A percentile compares a stretch with the other conserved stretches of the same genome.
phyloP scores from a whole-genome alignment of 306 rosid species.

The Neltuma alba region DNA sequence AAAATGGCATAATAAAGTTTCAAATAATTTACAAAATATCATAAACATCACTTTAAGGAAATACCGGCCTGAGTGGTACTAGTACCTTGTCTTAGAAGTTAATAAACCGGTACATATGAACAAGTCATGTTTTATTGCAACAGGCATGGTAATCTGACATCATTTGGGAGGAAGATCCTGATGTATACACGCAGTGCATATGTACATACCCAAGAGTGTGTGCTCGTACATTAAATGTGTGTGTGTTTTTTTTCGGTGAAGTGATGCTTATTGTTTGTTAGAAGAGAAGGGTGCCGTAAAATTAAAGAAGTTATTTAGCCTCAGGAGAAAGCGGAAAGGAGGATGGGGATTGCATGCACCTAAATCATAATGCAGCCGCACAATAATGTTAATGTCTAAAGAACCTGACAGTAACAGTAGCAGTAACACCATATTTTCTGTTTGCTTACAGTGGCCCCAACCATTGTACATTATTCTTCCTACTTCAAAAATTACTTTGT shows the following conservation, averaged over 20 bases:
- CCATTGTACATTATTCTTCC: no score
- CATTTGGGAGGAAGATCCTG: background rate
- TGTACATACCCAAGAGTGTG: no score
- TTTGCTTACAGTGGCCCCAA: no score
- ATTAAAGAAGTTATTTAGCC: background rate
- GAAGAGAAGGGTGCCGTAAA: background rate
- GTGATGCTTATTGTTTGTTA: no score
- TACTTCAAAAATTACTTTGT: no score
- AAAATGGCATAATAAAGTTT: background rate
- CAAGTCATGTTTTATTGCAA: background rate
- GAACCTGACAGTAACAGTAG: no score
- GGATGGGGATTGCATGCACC: background rate
- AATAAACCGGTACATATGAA: background rate
- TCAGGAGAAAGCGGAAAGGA: background rate
- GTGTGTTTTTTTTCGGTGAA: no score
- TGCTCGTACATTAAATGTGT: no score
- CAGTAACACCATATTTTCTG: no score
- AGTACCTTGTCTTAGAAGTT: background rate
- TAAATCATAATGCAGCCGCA: no score
- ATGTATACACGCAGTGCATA: no score
- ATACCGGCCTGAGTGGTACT: background rate
- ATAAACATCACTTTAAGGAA: background rate
- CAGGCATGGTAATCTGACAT: background rate
- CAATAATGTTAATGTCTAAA: no score
- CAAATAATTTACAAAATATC: background rate